A percentile compares a stretch with the other conserved stretches of the same genome.
phyloP scores from a whole-genome alignment of 768 basidiomycete genomes.

The Trametes cingulata region DNA sequence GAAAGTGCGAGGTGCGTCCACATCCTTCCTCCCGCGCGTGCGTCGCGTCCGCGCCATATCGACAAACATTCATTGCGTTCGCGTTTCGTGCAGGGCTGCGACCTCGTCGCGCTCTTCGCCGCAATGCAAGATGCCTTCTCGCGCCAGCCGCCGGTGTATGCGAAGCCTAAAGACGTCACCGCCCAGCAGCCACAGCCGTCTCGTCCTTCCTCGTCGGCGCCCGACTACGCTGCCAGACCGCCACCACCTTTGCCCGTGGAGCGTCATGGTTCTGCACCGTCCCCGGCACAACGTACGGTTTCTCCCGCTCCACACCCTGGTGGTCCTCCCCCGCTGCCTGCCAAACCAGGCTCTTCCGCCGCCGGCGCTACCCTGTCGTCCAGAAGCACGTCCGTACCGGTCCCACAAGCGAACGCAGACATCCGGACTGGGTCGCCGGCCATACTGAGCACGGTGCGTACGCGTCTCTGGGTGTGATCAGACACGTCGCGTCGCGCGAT shows the following conservation, averaged over 20 bases:
- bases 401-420: background rate
- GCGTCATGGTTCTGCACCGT: slow-evolving; percentile 11
- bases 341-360: slow-evolving; percentile 35
- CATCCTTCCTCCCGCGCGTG: slow-evolving; percentile 12
- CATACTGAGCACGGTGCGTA: slow-evolving; percentile 18
- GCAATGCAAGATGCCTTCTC: slow-evolving; percentile 85
- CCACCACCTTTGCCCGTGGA: slow-evolving; percentile 28
- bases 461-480: slow-evolving; percentile 1
- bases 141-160: slow-evolving; percentile 83
- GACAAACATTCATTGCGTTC: slow-evolving; percentile 20
- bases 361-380: slow-evolving; percentile 9
- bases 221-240: slow-evolving; percentile 30
- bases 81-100: slow-evolving; percentile 61
- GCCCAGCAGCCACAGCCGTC: slow-evolving; percentile 12
- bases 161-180: slow-evolving; percentile 58
- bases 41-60: slow-evolving; percentile 5
- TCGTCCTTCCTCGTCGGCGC: slow-evolving; percentile 17
- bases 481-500: slow-evolving; percentile 3
- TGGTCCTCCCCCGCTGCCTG: slow-evolving; percentile 42
- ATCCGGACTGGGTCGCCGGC: slow-evolving; percentile 13
- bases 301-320: slow-evolving; percentile 13
- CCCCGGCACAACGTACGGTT: background rate
- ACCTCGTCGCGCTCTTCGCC: slow-evolving; percentile 68
- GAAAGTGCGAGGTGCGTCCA: slow-evolving; percentile 78
- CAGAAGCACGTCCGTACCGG: slow-evolving; percentile 16